A percentile compares a stretch with the other conserved stretches of the same genome.
Conservation (phyloP, 2,329 filamentous ascomycete species). For the Cladosporium sphaerospermum region DNA sequence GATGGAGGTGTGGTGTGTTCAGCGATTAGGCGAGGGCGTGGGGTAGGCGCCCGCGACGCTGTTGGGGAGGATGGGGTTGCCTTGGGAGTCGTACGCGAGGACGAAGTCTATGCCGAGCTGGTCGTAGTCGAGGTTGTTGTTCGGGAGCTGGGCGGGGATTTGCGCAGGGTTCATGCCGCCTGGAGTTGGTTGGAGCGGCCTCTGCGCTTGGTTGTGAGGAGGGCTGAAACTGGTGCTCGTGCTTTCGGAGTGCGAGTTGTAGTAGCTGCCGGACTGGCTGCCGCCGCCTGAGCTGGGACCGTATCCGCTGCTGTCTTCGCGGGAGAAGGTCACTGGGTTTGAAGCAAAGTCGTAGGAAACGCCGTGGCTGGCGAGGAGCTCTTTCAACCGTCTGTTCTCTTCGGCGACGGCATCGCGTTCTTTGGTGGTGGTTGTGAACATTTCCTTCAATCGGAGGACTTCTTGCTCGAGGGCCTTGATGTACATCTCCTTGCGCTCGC, state of each 20-base stretch:
- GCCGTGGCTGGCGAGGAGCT: conserved; percentile 53
- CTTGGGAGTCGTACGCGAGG: conserved; percentile 65
- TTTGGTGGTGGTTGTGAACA: conserved; percentile 65
- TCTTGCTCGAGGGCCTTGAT: conserved; percentile 92
- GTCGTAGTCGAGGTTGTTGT: conserved; percentile 60
- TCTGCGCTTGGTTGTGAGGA: conserved; percentile 28
- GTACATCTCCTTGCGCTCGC: conserved; percentile 92
- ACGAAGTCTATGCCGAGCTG: conserved; percentile 86
- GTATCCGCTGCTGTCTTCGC: conserved; percentile 33
- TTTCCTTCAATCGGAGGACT: conserved; percentile 79
- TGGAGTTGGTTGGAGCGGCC: conserved; percentile 28
- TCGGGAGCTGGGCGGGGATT: conserved; percentile 24
- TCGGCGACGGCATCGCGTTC: conserved; percentile 70
- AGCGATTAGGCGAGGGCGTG: conserved; percentile 51
- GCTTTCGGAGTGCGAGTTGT: conserved; percentile 36
- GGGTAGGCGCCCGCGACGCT: conserved; percentile 46
- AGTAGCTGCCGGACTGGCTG: conserved; percentile 60
- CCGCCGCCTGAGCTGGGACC: conserved; percentile 40
- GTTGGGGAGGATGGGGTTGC: conserved; percentile 22
- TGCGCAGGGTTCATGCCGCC: background rate
- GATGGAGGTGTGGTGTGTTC: conserved; percentile 6
- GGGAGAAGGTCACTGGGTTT: conserved; percentile 31
- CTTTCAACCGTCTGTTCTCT: conserved; percentile 72
- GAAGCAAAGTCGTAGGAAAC: conserved; percentile 48
- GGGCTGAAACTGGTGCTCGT: conserved; percentile 44